phyloP scores from a whole-genome alignment of 441 rosid genomes.

The Biscutella laevigata region DNA sequence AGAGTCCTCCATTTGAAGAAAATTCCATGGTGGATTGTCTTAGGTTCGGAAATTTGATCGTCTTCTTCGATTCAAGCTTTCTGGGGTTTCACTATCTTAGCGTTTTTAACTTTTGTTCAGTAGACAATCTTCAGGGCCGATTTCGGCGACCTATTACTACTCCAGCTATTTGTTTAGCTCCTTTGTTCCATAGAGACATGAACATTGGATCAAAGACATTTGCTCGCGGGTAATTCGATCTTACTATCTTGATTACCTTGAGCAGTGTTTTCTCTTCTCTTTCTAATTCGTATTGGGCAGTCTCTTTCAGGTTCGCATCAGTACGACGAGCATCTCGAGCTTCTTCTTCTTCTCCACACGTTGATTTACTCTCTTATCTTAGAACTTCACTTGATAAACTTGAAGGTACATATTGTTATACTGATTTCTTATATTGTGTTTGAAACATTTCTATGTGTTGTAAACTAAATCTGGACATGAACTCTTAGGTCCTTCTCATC shows the following conservation, averaged over 20 bases:
- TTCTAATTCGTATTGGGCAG: constrained; percentile 41
- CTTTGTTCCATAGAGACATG: constrained; percentile 13
- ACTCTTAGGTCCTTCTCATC: constrained; percentile 55
- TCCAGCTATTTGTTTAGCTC: constrained; percentile 19
- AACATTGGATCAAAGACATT: constrained; percentile 4
- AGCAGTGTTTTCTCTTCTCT: not conserved
- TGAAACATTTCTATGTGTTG: not conserved
- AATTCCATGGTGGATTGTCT: constrained; percentile 27
- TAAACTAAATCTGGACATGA: constrained; percentile 11
- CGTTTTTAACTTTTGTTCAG: not conserved
- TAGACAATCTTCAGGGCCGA: constrained; percentile 27
- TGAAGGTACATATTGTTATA: constrained; percentile 37
- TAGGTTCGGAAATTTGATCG: constrained; percentile 30
- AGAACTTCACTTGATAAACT: constrained; percentile 37
- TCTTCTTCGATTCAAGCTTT: constrained; percentile 3
- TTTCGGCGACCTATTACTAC: constrained; percentile 15
- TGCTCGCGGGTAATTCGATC: constrained; percentile 35
- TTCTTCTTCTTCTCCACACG: constrained; percentile 23
- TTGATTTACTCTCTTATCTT: constrained; percentile 41
- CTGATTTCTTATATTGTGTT: not conserved
- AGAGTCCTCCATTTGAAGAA: constrained; percentile 30
- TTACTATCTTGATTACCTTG: not conserved
- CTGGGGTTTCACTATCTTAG: constrained; percentile 1
- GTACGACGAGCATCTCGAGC: constrained; percentile 33
- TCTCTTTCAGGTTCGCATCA: constrained; percentile 59